These are phyloP conservation scores for Microbotryum lychnidis-dioicae DNA, from an alignment of 1,284 basidiomycete genomes.

Conservation along the genomic window DNA sequence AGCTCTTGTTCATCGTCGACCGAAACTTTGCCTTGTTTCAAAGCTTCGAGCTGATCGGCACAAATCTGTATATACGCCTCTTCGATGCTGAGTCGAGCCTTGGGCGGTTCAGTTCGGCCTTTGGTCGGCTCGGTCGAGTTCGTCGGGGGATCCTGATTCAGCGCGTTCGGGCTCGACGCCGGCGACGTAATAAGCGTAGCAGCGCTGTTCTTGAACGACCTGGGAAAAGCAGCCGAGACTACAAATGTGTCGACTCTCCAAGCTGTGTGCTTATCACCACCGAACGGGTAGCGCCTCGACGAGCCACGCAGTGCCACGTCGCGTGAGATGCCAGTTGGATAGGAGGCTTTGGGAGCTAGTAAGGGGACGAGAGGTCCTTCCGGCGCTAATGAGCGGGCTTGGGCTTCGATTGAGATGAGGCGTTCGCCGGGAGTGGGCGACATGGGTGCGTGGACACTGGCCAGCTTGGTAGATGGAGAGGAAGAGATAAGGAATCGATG, in stretches of 20 bases:
- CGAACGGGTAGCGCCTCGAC: not conserved
- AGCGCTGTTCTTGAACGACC: slow-evolving; percentile 7
- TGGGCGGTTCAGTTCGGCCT: too few relatives aligned
- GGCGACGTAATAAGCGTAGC: not conserved
- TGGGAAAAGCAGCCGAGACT: slow-evolving; percentile 26
- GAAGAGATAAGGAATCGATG: too few relatives aligned
- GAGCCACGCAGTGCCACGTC: not conserved
- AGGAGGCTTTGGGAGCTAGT: too few relatives aligned
- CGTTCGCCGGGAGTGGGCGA: too few relatives aligned
- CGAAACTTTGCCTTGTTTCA: not conserved
- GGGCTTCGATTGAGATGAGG: too few relatives aligned
- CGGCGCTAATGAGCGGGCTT: too few relatives aligned
- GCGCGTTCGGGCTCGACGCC: not conserved
- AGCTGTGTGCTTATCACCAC: not conserved
- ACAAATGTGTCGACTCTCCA: slow-evolving; percentile 18
- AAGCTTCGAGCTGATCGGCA: slow-evolving; percentile 12
- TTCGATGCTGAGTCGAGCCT: not conserved
- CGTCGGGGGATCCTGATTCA: too few relatives aligned
- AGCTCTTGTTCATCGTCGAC: slow-evolving; percentile 2
- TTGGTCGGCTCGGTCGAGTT: too few relatives aligned
- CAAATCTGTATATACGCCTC: slow-evolving; percentile 7
- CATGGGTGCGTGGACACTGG: too few relatives aligned
- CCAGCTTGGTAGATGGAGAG: too few relatives aligned
- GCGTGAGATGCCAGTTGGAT: too few relatives aligned
- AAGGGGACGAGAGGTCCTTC: too few relatives aligned